A percentile compares a stretch with the other conserved stretches of the same genome.
These are phyloP conservation scores for Ophiocordyceps unilateralis DNA, from an alignment of 2,329 filamentous ascomycete genomes.

Conservation along the genomic window DNA sequence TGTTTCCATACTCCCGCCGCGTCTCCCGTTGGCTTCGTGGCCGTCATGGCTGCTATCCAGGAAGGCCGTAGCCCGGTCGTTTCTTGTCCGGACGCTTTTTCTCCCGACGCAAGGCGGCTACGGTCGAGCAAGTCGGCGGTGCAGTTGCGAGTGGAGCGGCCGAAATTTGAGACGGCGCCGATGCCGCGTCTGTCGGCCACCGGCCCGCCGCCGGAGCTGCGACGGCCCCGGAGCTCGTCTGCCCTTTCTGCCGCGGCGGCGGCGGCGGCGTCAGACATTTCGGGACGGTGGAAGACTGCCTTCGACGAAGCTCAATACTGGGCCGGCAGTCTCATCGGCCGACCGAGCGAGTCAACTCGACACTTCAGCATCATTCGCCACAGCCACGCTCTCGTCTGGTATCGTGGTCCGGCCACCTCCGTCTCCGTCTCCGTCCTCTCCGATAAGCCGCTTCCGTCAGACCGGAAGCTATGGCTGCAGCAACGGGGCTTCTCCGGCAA, in stretches of 20 bases:
- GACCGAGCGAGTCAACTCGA: constrained; percentile 45
- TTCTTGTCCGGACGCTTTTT: not conserved
- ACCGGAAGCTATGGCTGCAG: constrained; percentile 50
- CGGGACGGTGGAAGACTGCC: constrained; percentile 30
- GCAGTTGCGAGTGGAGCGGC: constrained; percentile 1
- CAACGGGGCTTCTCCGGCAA: constrained; percentile 51
- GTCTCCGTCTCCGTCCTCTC: constrained; percentile 48
- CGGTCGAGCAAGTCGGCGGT: constrained; percentile 5
- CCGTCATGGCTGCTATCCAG: not conserved
- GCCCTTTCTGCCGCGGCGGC: constrained; percentile 6
- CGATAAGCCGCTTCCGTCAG: constrained; percentile 34
- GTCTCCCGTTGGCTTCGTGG: no score
- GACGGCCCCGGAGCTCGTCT: constrained; percentile 16
- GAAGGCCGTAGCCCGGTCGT: not conserved
- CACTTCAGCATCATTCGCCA: constrained; percentile 52
- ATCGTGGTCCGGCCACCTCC: constrained; percentile 45
- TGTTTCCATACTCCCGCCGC: not conserved
- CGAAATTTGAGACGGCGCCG: not conserved
- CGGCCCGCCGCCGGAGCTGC: constrained; percentile 4
- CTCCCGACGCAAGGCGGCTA: not conserved
- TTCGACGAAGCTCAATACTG: constrained; percentile 45
- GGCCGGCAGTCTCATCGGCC: constrained; percentile 44
- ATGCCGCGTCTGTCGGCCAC: not conserved
- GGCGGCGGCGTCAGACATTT: constrained; percentile 5
- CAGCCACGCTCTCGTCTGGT: constrained; percentile 46